Evolutionary conservation across 2,329 filamentous ascomycete species (phyloP), one percentile per base, ranked within the genome.

Genomic region (Paecilomyces dactylethromorphus): DNA sequence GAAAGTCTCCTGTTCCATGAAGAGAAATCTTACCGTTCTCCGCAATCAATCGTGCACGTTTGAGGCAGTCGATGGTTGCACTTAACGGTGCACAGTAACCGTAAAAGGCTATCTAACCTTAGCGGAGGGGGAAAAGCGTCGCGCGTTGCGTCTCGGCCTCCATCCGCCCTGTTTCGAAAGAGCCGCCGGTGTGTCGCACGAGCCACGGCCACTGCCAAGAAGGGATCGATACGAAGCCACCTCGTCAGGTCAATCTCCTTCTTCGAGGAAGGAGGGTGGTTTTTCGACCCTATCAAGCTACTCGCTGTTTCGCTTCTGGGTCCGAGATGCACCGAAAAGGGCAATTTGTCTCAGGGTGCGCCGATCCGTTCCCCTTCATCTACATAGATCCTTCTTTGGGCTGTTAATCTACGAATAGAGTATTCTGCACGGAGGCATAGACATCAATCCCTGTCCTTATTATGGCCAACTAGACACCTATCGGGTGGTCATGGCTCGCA

Each of bases 61-160:
- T 72, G 66, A 57, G 50, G 50, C 52, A 57, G 50, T 32, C 22
- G 49, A 39, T 53, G 11, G n/a, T 50, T 26, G 45, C 24, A 31
- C 10, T 52, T n/a, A 26, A 29, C 51, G 21, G 22, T 57, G 22
- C 55, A 31, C 22, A 26, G 22, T 24, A 53, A 18, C 29, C n/a
- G 29, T 53, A 12, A 29, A 51, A 29, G 29, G 53, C 50, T 57
- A 51, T 64, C 57, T 55, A 59, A 63, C 63, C 56, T 54, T 64
- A 61, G 63, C 63, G 63, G 62, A 55, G 61, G 61, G 59, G 32
- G 29, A 35, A 53, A 45, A 53, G 26, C 60, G 63, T 64, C 54
- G 61, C 59, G 56, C 18, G 56, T 60, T 51, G 58, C 55, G 61
- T 63, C 59, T 61, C 61, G 61, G 35, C 24, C 51, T 57, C 26